A percentile compares a stretch with the other conserved stretches of the same genome.
These are phyloP conservation scores for Pinguiococcus pyrenoidosus DNA, from an alignment of 108 stramenopile species.

Conservation along the genomic window DNA sequence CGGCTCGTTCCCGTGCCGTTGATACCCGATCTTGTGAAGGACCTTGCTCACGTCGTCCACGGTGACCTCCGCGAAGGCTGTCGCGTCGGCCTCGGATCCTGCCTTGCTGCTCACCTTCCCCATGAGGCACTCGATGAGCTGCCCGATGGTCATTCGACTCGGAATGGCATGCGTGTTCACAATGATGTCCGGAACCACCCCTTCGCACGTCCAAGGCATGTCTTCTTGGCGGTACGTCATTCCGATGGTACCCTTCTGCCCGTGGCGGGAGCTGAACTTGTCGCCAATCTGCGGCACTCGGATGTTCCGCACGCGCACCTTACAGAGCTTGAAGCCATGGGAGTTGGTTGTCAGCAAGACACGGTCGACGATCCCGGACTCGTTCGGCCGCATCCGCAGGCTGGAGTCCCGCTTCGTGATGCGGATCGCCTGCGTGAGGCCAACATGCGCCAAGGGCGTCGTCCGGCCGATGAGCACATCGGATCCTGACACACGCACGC, in stretches of 20 bases:
- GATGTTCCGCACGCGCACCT: conserved; percentile 91
- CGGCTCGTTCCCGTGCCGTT: conserved; percentile 92
- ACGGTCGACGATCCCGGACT: conserved; percentile 88
- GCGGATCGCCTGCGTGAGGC: conserved; percentile 21
- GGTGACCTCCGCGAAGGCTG: conserved; percentile 90
- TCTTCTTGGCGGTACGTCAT: conserved; percentile 98
- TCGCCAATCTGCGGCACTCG: conserved; percentile 87
- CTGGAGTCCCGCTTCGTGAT: conserved; percentile 84
- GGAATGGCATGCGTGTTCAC: conserved; percentile 99
- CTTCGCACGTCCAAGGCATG: conserved; percentile 95
- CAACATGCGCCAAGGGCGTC: conserved; percentile 10
- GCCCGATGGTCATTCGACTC: conserved; percentile 98
- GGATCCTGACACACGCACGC: conserved; percentile 82
- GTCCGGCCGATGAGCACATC: conserved; percentile 96
- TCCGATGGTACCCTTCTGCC: conserved; percentile 98
- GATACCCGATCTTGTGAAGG: conserved; percentile 87
- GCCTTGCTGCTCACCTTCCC: conserved; percentile 69
- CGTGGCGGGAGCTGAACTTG: conserved; percentile 92
- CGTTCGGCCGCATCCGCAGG: conserved; percentile 88
- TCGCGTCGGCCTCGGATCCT: conserved; percentile 92
- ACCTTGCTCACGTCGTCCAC: conserved; percentile 78
- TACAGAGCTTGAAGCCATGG: conserved; percentile 89
- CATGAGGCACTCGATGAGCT: conserved; percentile 91
- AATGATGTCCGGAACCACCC: conserved; percentile 97
- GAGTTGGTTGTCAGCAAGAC: conserved; percentile 41